Conservation (phyloP, 2,329 filamentous ascomycete species). For the Lasiodiplodia theobromae region DNA sequence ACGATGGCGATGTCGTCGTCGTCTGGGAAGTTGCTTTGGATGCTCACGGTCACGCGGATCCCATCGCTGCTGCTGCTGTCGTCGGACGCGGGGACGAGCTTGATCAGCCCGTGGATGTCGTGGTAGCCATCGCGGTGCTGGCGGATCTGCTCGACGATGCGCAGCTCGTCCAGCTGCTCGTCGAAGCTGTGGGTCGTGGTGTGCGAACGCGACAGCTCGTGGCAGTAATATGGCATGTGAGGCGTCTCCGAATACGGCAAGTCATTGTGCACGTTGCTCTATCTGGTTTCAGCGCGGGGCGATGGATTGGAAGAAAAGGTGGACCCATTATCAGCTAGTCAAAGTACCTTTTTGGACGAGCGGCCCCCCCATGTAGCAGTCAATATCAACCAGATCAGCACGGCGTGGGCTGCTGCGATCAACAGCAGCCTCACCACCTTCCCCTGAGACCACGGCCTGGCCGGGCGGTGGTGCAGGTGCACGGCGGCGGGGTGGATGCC, state of each 20-base stretch:
- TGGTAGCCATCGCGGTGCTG: not conserved
- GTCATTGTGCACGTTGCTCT: constrained; percentile 2
- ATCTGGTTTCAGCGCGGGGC: not conserved
- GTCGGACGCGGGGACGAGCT: not conserved
- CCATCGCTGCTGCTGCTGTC: not conserved
- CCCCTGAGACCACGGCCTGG: constrained; percentile 9
- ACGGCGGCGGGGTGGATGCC: not conserved
- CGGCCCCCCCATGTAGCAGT: not conserved
- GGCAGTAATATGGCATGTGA: not conserved
- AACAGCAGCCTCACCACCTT: constrained; percentile 10
- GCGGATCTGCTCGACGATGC: constrained; percentile 3
- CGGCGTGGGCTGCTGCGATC: constrained; percentile 1
- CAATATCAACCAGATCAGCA: constrained; percentile 20
- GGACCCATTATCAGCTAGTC: not conserved
- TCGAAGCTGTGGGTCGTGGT: not conserved
- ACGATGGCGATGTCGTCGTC: constrained; percentile 3
- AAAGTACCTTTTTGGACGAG: not conserved
- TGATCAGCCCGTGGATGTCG: constrained; percentile 15
- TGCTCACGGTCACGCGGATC: constrained; percentile 11
- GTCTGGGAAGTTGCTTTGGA: constrained; percentile 9
- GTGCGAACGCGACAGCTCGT: not conserved
- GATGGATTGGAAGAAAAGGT: too few species aligned
- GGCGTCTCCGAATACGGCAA: not conserved
- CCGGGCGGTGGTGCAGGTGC: constrained; percentile 3
- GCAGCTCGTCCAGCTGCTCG: not conserved